Evolutionary conservation across 768 basidiomycete species (phyloP), one percentile per base, ranked within the genome.

Genomic region (Naganishia vishniacii): DNA sequence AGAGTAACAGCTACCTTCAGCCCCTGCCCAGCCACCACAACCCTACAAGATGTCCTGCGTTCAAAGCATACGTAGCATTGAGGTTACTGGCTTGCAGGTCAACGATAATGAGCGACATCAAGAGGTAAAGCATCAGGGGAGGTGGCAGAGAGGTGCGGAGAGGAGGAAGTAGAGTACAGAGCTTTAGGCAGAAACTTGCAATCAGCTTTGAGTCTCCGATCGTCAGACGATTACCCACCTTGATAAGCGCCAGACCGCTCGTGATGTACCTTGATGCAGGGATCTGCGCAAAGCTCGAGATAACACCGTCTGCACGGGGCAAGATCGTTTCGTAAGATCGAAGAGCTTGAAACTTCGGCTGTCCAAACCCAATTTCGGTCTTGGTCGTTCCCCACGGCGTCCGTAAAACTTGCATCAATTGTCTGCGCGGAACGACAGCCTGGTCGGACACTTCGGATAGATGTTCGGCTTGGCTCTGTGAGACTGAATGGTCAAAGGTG

Each of bases 71-170:
- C 7, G 53, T 40, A n/a, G 40, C 20, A 6, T 9, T 29, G 28
- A 56, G 5, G 34, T 56, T 56, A 4, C 37, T 20, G 6, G 53
- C 53, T 56, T 56, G 53, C 53, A 56, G 31, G 23, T 56, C 53
- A 4, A 56, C 53, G 18, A 56, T 40, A 25, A 37, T 37, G 34
- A 56, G 37, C 23, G 32, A 3, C 25, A 56, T 40, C 53, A 56
- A 37, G 37, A 16, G 11, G 37, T 56, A 56, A 12, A 56, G 53
- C 12, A 56, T 56, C 15, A 3, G 23, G 3, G 53, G 20, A 6
- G 53, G 37, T 11, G 53, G 53, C 11, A 56, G 34, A 1, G 32
- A 20, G 3, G 18, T 20, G 3, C 53, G 53, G 20, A 56, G 11
- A 12, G 53, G 53, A 2, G 53, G 53, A 5, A 56, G 37, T 2